Evolutionary conservation across 129 eudicot species (phyloP), one percentile per base, ranked within the genome.

Genomic region (Apium graveolens): DNA sequence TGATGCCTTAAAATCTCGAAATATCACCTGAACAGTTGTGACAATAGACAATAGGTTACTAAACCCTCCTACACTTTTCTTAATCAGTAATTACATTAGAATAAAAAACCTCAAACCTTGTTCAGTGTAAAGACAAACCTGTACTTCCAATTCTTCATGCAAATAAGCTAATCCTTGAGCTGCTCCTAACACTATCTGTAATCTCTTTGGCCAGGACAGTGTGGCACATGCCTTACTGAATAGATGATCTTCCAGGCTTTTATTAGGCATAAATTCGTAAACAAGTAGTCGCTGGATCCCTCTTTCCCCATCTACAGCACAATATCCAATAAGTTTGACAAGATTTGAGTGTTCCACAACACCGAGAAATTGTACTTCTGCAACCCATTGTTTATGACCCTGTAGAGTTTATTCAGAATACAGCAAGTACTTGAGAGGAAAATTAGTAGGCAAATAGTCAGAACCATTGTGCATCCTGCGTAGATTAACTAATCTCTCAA

Each of bases 351-450:
- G 98, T 72, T 94, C 96, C 80, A 94, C 96, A 26, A 94, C 93
- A 32, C 92, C 96, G 3, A 94, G 93, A 83, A 90, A 91, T 65
- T 94, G 97, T 86, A 94, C 96, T 77, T 94, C 98, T 43, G 97
- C 90, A 74, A 89, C 85, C 98, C 98, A 93, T 84, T 93, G 93
- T 79, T 91, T 93, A 83, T 93, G 98, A 69, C 97, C 98, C 98
- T 93, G 76, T 79, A 81, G 73, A 35, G 21, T 55, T 38, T 68
- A 46, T 35, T 13, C 11, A n/a, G 21, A 46, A n/a, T 0, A 44
- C 32, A 27, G 17, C 6, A 43, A 43, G 45, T 20, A 44, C 37
- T 73, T 10, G 26, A 9, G 68, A 60, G 68, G 65, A 57, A 57
- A 9, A 3, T 57, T 10, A 24, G 29, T 57, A n/a, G 65, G 31